Conservation (phyloP, 169 alveolate species). For the Miamiensis avidus region DNA sequence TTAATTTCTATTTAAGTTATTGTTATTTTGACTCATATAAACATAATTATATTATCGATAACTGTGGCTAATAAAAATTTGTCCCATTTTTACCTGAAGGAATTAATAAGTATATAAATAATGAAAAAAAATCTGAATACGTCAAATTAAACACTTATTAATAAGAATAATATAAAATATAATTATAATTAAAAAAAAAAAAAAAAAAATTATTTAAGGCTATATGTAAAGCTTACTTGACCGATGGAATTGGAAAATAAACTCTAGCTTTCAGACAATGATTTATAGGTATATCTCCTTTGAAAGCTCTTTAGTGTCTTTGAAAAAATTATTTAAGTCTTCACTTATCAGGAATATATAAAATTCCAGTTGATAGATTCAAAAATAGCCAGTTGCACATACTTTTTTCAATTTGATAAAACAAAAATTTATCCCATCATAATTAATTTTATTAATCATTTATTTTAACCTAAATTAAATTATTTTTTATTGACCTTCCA, state of each 20-base stretch:
- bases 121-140: constrained; percentile 9
- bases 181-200: no score
- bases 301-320: constrained; percentile 3
- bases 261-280: constrained; percentile 12
- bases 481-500: not conserved
- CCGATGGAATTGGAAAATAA: constrained; percentile 8
- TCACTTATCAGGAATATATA: constrained; percentile 30
- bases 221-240: constrained; percentile 7
- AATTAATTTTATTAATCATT: no score
- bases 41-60: not conserved
- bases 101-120: not conserved
- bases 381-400: constrained; percentile 82
- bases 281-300: not conserved
- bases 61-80: not conserved
- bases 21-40: no score
- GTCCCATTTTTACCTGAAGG: constrained; percentile 5
- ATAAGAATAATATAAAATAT: no score
- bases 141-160: not conserved
- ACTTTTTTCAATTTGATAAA: constrained; percentile 90
- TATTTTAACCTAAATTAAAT: no score
- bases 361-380: constrained; percentile 15
- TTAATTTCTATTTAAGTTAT: no score
- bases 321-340: constrained; percentile 1
- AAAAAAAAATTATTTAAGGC: no score
- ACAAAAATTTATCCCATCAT: not conserved